Evolutionary conservation across 2,329 filamentous ascomycete genomes (phyloP), one percentile per base, ranked within the genome.

Genomic region (Boeremia exigua): DNA sequence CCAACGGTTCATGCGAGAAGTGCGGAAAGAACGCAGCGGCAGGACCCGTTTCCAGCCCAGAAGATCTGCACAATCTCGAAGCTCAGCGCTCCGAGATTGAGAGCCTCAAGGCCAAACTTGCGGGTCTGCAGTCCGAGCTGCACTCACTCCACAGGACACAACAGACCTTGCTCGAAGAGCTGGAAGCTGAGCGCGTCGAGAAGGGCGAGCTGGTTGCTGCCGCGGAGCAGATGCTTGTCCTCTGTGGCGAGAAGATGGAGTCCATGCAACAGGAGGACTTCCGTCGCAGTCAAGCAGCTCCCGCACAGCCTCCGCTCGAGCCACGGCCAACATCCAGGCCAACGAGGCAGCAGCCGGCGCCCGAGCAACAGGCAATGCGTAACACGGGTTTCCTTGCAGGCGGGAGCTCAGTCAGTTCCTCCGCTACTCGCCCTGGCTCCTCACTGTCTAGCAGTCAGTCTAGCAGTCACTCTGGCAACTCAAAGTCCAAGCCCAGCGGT

Each of bases 141-240:
- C 78, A 80, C 29, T 88, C 87, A 6, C 81, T 95, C 39, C 86
- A 88, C 71, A 79, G 82, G 4, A 89, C 94, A 65, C 91, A 92
- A 61, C 81, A 84, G 29, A 81, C 84, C 30, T 80, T 93, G 25
- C 79, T 88, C 30, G 75, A 79, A 15, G 82, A 90, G 63, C 81
- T 95, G 7, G 87, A 92, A 72, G 81, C 84, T 57, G 91, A 95
- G 77, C 83, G 91, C 6, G 84, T 92, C 17, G 91, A 95, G 77
- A 94, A 95, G 80, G 89, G 90, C 48, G 91, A 94, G 77, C 80
- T 95, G 34, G 91, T 95, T 32, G 85, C 87, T 52, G 84, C 92
- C 5, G 91, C 91, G 1, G 91, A 95, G 74, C 91, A 95, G 78
- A 90, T 95, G 87, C 88, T 95, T 77, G 80, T 81, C 47, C 86